Evolutionary conservation across 2,329 filamentous ascomycete genomes (phyloP), one percentile per base, ranked within the genome.

Genomic region (Trichophyton schoenleinii): DNA sequence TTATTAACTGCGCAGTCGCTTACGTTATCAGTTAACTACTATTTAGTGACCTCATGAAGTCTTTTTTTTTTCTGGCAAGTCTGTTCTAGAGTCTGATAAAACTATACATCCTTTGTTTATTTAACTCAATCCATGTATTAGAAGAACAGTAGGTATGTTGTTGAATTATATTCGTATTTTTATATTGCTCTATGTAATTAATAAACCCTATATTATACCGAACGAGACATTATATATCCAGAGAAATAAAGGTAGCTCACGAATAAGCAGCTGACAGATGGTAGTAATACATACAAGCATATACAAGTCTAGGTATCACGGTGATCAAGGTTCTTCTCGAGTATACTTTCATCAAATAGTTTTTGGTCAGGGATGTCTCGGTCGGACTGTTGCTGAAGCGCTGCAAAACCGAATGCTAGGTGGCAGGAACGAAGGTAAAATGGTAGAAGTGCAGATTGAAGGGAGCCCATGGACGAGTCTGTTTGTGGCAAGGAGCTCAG

Each of bases 361-460:
- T 55, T 6, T 13, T 36, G 25, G 28, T 55, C 25, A 20, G 18
- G n/a, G 8, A 31, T 13, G 13, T 20, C 28, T 55, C 34, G 13
- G 28, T 36, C 52, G 2, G 13, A 15, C 36, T 13, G 18, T 46
- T 59, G 38, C 42, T 46, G 58, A 20, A 41, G 25, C 8, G 62
- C 66, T 25, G 72, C 68, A 48, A 74, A 61, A 60, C 71, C 65
- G 63, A 75, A 75, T 25, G 74, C 72, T 67, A 76, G 67, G 9
- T 69, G 66, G 61, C 73, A 76, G 15, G 74, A 71, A 11, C 69
- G 63, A 4, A 63, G 68, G 57, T 75, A 75, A 57, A 76, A 74
- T 0, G 68, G 68, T 59, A 70, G 65, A 59, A 75, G 75, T 9
- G 69, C 63, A 1, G 63, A 60, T 52, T 68, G 63, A 41, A 69